Evolutionary conservation across 495 filamentous ascomycete species (phyloP), one percentile per base, ranked within the genome.

Genomic region (Pseudoneurospora amorphoporcata): DNA sequence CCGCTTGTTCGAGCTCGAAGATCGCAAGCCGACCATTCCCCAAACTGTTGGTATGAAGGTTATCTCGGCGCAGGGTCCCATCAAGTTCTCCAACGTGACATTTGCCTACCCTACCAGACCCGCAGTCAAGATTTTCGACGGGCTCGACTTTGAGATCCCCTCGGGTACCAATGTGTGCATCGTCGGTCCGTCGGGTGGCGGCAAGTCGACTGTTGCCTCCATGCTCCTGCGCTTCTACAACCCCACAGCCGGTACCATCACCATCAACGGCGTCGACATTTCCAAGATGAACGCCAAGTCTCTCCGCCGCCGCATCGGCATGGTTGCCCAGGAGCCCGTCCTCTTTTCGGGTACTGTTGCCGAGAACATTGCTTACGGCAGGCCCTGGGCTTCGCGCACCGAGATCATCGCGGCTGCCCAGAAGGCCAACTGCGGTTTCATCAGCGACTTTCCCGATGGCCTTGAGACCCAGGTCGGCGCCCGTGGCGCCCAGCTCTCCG

Each of bases 391-490:
- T 3, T 90, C 89, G 3, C 85, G 92, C 23, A 83, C 88, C 0
- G 94, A 97, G 76, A 97, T 98, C 71, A 86, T 97, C 58, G 86
- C 88, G 23, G 95, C 95, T 4, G 95, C 95, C 0, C 87, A 92
- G 72, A 92, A 95, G 77, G 95, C 95, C n/a, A 99, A 99, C 80
- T 98, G 95, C 80, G 88, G 90, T 70, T 99, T 99, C 79, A 97
- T 99, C 81, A 89, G 90, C 77, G 96, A 98, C 80, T 98, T 98
- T 79, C 95, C 95, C 0, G 94, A 98, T 72, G 95, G 95, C 8
- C 88, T 99, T 10, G 95, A 98, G 76, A 99, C 95, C 4, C 90
- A 91, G 69, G 95, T 97, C 9, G 95, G 95, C 68, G 92, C 95
- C 19, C 89, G 95, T 45, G 95, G 95, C 32, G 93, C 95, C 3